Evolutionary conservation across 352 stramenopile species (phyloP), one percentile per base, ranked within the genome.

Genomic region (Globisporangium radiosum): DNA sequence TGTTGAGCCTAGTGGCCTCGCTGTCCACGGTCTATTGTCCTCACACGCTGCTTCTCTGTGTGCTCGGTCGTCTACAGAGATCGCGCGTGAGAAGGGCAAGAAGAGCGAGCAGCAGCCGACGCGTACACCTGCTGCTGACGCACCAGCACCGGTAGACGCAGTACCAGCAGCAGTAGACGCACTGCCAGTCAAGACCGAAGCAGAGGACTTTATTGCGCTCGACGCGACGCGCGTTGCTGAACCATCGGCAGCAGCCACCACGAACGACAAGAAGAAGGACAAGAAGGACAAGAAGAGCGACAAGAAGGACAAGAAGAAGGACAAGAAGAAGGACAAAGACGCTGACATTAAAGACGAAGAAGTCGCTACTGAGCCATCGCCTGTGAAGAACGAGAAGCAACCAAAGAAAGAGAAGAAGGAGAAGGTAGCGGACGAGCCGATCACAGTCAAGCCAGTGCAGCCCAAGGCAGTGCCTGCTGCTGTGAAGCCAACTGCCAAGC

Each of bases 1-100:
- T 25, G 11, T 48, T 33, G 25, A 3, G 25, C 25, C 25, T 33
- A 33, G 25, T 33, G 25, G 25, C 25, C 2, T 33, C 25, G 25
- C 3, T 33, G 25, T 33, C 2, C 8, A 39, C 13, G 15, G 13
- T 47, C 11, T 13, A 5, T 17, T 47, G 33, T 25, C 4, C 33
- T 42, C 10, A 37, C 5, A 14, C 19, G 11, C 17, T 40, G 44
- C 36, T 7, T 17, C 10, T 44, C 25, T 10, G 0, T 14, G 25
- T 47, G 38, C 37, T 4, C 42, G 9, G 17, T 42, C 69, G 17
- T 52, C 25, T 37, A 37, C 47, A 90, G 81, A 93, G 49, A 74
- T 89, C 55, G 81, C 84, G 25, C 74, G 87, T 69, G 81, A 93
- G 52, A 93, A 89, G 66, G 66, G 73, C 13, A 76, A 78, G 52